phyloP scores from a whole-genome alignment of 768 basidiomycete species.

The Dacryopinax spathularia region DNA sequence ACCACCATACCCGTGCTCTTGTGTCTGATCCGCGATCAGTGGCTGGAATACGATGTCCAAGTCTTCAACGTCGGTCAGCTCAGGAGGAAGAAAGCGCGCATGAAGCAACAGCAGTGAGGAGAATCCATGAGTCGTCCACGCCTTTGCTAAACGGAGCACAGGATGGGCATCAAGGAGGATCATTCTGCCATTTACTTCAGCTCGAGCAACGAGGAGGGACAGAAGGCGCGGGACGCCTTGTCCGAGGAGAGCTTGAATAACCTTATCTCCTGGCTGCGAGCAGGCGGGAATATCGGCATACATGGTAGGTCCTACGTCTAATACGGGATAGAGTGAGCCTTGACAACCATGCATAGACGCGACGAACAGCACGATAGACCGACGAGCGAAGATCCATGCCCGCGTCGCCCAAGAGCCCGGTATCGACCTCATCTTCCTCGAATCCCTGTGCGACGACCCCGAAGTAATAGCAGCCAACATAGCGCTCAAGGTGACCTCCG shows the following conservation, averaged over 20 bases:
- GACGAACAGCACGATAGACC: slow-evolving; percentile 72
- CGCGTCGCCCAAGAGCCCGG: slow-evolving; percentile 79
- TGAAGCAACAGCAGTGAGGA: slow-evolving; percentile 57
- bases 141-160: slow-evolving; percentile 17
- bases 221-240: slow-evolving; percentile 58
- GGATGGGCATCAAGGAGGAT: slow-evolving; percentile 75
- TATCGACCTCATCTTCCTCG: slow-evolving; percentile 80
- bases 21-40: slow-evolving; percentile 34
- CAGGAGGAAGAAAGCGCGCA: slow-evolving; percentile 68
- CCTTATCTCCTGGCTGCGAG: slow-evolving; percentile 87
- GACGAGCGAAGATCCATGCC: slow-evolving; percentile 69
- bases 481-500: slow-evolving; percentile 85
- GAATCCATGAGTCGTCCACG: neutral
- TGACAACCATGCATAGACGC: slow-evolving; percentile 46
- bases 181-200: slow-evolving; percentile 86
- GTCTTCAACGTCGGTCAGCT: slow-evolving; percentile 98
- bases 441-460: slow-evolving; percentile 89
- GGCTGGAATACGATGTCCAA: slow-evolving; percentile 95
- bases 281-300: slow-evolving; percentile 93
- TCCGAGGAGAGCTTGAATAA: slow-evolving; percentile 88
- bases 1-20: slow-evolving; percentile 11
- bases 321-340: neutral
- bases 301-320: slow-evolving; percentile 48
- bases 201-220: slow-evolving; percentile 67
- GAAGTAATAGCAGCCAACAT: slow-evolving; percentile 90